Percentiles rank a stretch among this genome's conserved stretches.
These are phyloP conservation scores for Crithidia thermophila DNA, from an alignment of 208 protist species.

Conservation along the genomic window DNA sequence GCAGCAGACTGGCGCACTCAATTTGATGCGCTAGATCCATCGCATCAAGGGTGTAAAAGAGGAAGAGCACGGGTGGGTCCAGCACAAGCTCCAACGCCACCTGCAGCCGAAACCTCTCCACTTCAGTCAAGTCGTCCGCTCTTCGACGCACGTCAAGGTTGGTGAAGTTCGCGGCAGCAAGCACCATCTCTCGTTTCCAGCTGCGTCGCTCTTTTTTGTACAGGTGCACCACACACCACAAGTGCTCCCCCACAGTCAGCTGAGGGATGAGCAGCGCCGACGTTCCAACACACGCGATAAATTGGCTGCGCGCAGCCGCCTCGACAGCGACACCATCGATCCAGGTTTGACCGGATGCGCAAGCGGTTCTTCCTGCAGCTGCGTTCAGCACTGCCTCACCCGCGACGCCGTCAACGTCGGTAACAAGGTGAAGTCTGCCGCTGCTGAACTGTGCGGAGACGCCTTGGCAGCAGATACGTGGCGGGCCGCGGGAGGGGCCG, in stretches of 20 bases:
- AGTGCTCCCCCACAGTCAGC: slow-evolving; percentile 54
- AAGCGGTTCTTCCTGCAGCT: slow-evolving; percentile 32
- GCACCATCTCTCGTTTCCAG: slow-evolving; percentile 43
- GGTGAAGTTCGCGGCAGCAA: slow-evolving; percentile 37
- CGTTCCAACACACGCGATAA: slow-evolving; percentile 21
- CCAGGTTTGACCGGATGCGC: slow-evolving; percentile 35
- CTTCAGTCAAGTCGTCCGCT: slow-evolving; percentile 33
- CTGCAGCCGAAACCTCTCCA: slow-evolving; percentile 52
- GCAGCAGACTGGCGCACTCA: slow-evolving; percentile 36
- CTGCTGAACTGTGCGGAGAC: slow-evolving; percentile 41
- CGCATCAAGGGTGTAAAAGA: slow-evolving; percentile 42
- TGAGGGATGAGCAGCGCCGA: slow-evolving; percentile 40
- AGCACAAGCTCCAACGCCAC: slow-evolving; percentile 66
- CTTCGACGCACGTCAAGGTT: slow-evolving; percentile 34
- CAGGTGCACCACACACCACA: slow-evolving; percentile 60
- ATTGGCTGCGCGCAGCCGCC: slow-evolving; percentile 5
- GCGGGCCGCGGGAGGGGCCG: slow-evolving; percentile 17
- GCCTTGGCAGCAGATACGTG: slow-evolving; percentile 43
- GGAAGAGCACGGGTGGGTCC: slow-evolving; percentile 54
- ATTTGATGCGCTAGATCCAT: slow-evolving; percentile 29
- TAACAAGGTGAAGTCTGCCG: slow-evolving; percentile 46
- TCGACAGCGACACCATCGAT: slow-evolving; percentile 20
- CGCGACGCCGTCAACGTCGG: slow-evolving; percentile 38
- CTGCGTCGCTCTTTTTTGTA: slow-evolving; percentile 35
- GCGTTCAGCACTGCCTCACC: slow-evolving; percentile 34